Base-by-base conservation (phyloP, 257 asterid genomes). In the Solanum boliviense region DNA sequence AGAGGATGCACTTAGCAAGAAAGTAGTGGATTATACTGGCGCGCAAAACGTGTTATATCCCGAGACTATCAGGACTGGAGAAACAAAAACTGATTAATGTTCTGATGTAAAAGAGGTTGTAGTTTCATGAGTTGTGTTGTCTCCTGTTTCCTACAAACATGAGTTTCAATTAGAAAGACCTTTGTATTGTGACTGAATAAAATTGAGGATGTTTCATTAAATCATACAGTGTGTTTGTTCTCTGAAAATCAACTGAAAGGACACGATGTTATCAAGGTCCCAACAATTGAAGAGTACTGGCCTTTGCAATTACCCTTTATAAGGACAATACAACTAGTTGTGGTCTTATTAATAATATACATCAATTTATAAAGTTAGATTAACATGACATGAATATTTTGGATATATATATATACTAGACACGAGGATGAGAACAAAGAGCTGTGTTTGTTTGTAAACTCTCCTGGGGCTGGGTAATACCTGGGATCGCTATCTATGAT, bases 21-120 rank as follows among this genome's bases (percentile, higher is more conserved):
- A 78, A 58, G 21, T 89, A 88, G 29, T 83, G 35, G 93, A 90
- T 48, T 84, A 34, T 67, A 90, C 89, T 1, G 92, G 91, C 4
- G 90, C 82, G 4, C 62, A 89, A 52, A 74, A 31, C 4, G 4
- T 89, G 21, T 84, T 88, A 9, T 90, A 91, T 84, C 93, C 93
- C 0, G 89, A 91, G 13, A 52, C 88, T 11, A 27, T 88, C 87
- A 84, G 75, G 70, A 75, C 41, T 36, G 60, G 74, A 5, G 83
- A 74, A 60, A 87, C 48, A 3, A 91, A 91, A 75, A 73, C 72
- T 0, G 92, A 87, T 20, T 91, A 83, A 48, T 86, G 75, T 12
- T 32, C 5, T 73, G 46, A 70, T 32, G 48, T 48, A 36, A 2
- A 34, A 35, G 18, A 20, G 86, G 7, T 72, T 21, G 44, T 86